Percentiles rank a stretch among this genome's conserved stretches.
These are phyloP conservation scores for Vigna hirtella DNA, from an alignment of 306 rosid genomes.

Conservation along the genomic window DNA sequence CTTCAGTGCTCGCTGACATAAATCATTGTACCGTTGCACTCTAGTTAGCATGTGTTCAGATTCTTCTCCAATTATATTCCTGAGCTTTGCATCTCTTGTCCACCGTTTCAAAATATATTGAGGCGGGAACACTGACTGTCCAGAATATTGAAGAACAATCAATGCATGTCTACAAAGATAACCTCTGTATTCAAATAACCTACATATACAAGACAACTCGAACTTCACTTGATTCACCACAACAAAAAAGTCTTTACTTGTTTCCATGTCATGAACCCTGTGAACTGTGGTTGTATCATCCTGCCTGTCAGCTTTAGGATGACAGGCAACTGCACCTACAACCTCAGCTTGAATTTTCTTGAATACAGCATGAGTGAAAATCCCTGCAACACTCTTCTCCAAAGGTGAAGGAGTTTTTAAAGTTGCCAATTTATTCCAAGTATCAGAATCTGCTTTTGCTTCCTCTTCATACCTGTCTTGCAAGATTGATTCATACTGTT, in stretches of 20 bases:
- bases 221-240: conserved; percentile 71
- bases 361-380: conserved; percentile 83
- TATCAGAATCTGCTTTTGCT: conserved; percentile 97
- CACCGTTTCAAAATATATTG: conserved; percentile 91
- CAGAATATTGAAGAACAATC: conserved; percentile 91
- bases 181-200: conserved; percentile 89
- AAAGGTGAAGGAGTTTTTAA: conserved; percentile 92
- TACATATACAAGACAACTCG: conserved; percentile 84
- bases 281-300: conserved; percentile 65
- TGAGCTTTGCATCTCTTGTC: conserved; percentile 85
- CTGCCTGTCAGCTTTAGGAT: conserved; percentile 81
- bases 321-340: conserved; percentile 94
- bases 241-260: conserved; percentile 73
- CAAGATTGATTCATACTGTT: conserved; percentile 80
- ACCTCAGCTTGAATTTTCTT: conserved; percentile 96
- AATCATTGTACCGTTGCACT: conserved; percentile 79
- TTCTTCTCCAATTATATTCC: conserved; percentile 70
- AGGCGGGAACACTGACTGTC: conserved; percentile 75
- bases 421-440: conserved; percentile 82
- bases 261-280: conserved; percentile 86
- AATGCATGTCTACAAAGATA: conserved; percentile 97
- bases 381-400: conserved; percentile 88
- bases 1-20: conserved; percentile 79
- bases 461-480: conserved; percentile 99
- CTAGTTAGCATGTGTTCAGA: conserved; percentile 65